phyloP scores from a whole-genome alignment of 441 rosid species.

The Aquilaria agallochum region DNA sequence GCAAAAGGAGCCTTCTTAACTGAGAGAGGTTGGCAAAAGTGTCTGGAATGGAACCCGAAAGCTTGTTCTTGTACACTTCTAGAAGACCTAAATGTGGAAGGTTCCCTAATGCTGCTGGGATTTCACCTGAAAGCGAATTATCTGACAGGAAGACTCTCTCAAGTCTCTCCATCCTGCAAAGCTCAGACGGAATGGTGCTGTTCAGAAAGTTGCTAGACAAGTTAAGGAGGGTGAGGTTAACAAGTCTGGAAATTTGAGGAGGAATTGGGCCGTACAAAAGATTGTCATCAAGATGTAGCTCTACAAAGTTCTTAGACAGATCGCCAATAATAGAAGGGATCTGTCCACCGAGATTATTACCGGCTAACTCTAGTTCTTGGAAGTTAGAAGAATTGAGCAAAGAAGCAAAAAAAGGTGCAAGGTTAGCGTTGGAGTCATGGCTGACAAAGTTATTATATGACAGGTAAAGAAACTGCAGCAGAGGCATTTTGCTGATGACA shows the following conservation, averaged over 20 bases:
- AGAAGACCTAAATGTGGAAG: slow-evolving; percentile 70
- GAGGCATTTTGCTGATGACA: slow-evolving; percentile 46
- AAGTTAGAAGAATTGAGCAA: slow-evolving; percentile 49
- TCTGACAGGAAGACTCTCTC: slow-evolving; percentile 74
- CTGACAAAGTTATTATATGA: slow-evolving; percentile 69
- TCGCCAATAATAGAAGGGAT: slow-evolving; percentile 56
- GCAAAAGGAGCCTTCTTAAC: slow-evolving; percentile 55
- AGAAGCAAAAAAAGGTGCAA: slow-evolving; percentile 65
- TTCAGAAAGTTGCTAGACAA: slow-evolving; percentile 73
- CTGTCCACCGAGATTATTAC: slow-evolving; percentile 63
- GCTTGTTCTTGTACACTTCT: slow-evolving; percentile 71
- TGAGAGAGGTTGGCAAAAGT: slow-evolving; percentile 74
- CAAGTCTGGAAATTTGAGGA: slow-evolving; percentile 63
- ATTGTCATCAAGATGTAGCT: slow-evolving; percentile 74
- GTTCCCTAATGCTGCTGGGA: slow-evolving; percentile 65
- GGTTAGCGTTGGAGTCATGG: slow-evolving; percentile 70
- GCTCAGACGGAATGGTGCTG: slow-evolving; percentile 61
- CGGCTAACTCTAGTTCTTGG: slow-evolving; percentile 76
- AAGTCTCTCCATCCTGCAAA: slow-evolving; percentile 56
- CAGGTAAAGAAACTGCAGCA: slow-evolving; percentile 67
- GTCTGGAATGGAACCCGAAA: slow-evolving; percentile 74
- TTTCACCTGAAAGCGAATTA: slow-evolving; percentile 62
- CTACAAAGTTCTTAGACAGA: slow-evolving; percentile 56
- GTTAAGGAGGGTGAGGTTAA: slow-evolving; percentile 67
- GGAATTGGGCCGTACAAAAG: slow-evolving; percentile 70